These are phyloP conservation scores for Penicillium sp. DNA, from an alignment of 2,329 filamentous ascomycete genomes.

Conservation along the genomic window DNA sequence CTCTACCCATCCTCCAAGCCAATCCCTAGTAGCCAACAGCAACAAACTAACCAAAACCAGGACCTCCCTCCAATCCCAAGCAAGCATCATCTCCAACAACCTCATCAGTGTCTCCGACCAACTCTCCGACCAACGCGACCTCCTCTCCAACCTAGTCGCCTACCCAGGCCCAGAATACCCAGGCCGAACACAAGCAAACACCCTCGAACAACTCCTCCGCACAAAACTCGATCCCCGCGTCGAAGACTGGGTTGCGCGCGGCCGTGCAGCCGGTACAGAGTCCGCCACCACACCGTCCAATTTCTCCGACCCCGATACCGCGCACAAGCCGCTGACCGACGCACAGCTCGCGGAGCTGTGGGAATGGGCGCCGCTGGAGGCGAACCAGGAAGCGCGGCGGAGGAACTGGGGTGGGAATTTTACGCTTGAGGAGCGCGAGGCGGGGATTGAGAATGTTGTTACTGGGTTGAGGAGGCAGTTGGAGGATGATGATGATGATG, in stretches of 20 bases:
- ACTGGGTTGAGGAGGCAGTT: slow-evolving; percentile 64
- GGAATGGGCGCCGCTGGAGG: slow-evolving; percentile 53
- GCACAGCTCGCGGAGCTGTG: slow-evolving; percentile 59
- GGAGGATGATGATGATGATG: slow-evolving; percentile 57
- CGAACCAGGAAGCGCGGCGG: slow-evolving; percentile 45
- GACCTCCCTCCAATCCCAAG: slow-evolving; percentile 68
- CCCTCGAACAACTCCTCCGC: slow-evolving; percentile 68
- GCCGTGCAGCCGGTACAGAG: slow-evolving; percentile 46
- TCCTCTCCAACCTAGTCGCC: slow-evolving; percentile 68
- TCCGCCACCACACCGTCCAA: background rate
- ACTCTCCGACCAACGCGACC: slow-evolving; percentile 62
- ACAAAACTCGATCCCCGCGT: slow-evolving; percentile 80
- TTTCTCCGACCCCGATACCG: background rate
- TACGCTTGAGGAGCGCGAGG: slow-evolving; percentile 66
- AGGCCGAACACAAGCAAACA: slow-evolving; percentile 59
- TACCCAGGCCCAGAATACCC: slow-evolving; percentile 75
- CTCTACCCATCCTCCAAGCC: background rate
- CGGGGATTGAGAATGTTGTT: slow-evolving; percentile 65
- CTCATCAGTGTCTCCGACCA: slow-evolving; percentile 65
- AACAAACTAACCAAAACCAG: slow-evolving; percentile 40
- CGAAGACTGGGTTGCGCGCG: slow-evolving; percentile 68
- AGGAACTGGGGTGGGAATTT: slow-evolving; percentile 63
- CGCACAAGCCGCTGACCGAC: slow-evolving; percentile 35
- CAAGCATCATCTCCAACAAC: slow-evolving; percentile 68
- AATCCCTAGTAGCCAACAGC: background rate